Percentiles rank a stretch among this genome's conserved stretches.
Conservation (phyloP, 352 stramenopile genomes). For the Nannochloropsis limnetica region DNA sequence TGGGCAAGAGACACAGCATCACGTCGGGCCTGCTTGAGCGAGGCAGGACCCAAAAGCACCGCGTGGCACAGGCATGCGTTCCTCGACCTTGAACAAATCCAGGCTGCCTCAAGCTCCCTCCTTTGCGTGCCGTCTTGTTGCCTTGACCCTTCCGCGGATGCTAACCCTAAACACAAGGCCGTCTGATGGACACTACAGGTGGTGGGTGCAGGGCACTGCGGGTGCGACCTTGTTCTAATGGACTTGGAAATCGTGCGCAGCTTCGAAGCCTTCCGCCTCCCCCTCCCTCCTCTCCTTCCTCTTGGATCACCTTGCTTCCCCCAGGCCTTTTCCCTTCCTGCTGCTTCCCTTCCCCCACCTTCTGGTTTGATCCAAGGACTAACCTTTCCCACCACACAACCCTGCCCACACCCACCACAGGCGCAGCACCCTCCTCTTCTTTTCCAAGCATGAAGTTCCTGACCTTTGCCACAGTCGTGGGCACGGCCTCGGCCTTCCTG, state of each 20-base stretch:
- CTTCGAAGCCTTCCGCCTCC: background rate
- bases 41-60: background rate
- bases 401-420: background rate
- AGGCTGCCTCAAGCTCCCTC: background rate
- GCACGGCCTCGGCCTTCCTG: constrained; percentile 33
- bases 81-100: background rate
- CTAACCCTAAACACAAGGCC: background rate
- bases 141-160: background rate
- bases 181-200: background rate
- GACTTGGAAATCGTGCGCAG: background rate
- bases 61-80: background rate
- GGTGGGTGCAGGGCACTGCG: background rate
- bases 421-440: background rate
- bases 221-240: background rate
- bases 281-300: background rate
- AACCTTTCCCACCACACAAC: background rate
- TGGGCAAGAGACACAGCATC: background rate
- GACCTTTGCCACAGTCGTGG: background rate
- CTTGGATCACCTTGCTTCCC: background rate
- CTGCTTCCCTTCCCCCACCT: background rate
- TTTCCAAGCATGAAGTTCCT: constrained; percentile 29
- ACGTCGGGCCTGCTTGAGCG: background rate
- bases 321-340: background rate
- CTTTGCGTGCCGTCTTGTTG: background rate
- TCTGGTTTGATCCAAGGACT: background rate